Conservation (phyloP, 345 rosid species). For the Ricinus communis region DNA sequence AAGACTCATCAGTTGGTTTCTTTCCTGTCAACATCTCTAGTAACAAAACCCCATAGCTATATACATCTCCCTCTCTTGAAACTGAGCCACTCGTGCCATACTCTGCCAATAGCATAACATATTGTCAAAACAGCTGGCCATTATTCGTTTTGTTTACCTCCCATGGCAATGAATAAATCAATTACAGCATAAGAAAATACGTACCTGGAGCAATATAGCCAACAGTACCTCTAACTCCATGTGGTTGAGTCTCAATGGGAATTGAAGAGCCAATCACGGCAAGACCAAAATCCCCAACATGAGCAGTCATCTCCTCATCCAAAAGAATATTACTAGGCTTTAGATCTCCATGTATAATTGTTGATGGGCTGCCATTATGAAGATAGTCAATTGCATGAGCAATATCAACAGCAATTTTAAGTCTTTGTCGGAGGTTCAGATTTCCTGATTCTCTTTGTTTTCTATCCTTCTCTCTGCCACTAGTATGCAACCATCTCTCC, state of each 20-base stretch:
- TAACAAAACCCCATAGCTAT: conserved; percentile 31
- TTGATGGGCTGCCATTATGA: conserved; percentile 2
- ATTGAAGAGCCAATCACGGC: background rate
- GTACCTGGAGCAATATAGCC: conserved; percentile 35
- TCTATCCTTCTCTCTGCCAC: background rate
- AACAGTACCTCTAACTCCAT: conserved; percentile 16
- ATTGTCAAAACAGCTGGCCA: no score
- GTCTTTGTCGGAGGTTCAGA: background rate
- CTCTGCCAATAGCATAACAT: conserved; percentile 12
- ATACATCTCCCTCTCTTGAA: conserved; percentile 22
- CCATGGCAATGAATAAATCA: no score
- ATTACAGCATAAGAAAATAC: background rate
- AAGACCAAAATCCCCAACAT: conserved; percentile 26
- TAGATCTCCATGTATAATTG: conserved; percentile 21
- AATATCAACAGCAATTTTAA: conserved; percentile 18
- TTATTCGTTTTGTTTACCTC: no score
- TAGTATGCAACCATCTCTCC: conserved; percentile 41
- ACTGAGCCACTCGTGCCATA: conserved; percentile 20
- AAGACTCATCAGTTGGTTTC: conserved; percentile 5
- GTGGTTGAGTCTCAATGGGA: background rate
- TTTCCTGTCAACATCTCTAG: conserved; percentile 28
- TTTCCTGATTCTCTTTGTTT: background rate
- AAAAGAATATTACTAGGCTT: conserved; percentile 33
- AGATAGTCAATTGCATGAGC: conserved; percentile 22
- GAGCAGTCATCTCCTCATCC: conserved; percentile 16